Evolutionary conservation across 2,329 filamentous ascomycete genomes (phyloP), one percentile per base, ranked within the genome.

Genomic region (Exophiala calicioides): DNA sequence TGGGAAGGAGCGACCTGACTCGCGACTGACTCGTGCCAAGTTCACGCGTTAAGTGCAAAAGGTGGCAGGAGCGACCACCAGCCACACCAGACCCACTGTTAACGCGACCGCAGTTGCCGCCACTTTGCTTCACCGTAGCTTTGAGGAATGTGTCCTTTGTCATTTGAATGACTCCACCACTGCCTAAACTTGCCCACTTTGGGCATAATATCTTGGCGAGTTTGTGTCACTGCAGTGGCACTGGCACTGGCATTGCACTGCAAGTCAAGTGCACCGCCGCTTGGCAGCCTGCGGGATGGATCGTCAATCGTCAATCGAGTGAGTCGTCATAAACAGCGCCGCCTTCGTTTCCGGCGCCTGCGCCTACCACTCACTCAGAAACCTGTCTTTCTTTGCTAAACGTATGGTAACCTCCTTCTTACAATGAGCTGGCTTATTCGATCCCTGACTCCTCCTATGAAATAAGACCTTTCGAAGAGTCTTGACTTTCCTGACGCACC

Each of bases 121-220:
- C n/a, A 21, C 20, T 39, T 20, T 48, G 41, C 12, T 50, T 27
- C 50, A 21, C 50, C 47, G 37, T 50, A 53, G 3, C 12, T 3
- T 15, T 7, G 2, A 6, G 7, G 8, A 8, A 4, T 8, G n/a
- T 3, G n/a, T 31, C 5, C 15, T 26, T 1, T 39, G 47, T 50
- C 47, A 50, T 50, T 50, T 40, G 41, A 41, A 46, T 23, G 4
- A 8, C 12, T 6, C 35, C n/a, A 20, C 30, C 9, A 24, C 34
- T 31, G 24, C 37, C 20, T 8, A 19, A 23, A 19, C 37, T 31
- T 3, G 10, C 39, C 9, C 5, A 18, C 8, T n/a, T n/a, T 8
- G 20, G 4, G 9, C 19, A 29, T 33, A 13, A 13, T 27, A n/a
- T 1, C 52, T 55, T 55, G 52, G 52, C 52, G 27, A 38, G 44